A percentile compares a stretch with the other conserved stretches of the same genome.
phyloP scores from a whole-genome alignment of 2,329 filamentous ascomycete species.

The Hypoxylon sp. region DNA sequence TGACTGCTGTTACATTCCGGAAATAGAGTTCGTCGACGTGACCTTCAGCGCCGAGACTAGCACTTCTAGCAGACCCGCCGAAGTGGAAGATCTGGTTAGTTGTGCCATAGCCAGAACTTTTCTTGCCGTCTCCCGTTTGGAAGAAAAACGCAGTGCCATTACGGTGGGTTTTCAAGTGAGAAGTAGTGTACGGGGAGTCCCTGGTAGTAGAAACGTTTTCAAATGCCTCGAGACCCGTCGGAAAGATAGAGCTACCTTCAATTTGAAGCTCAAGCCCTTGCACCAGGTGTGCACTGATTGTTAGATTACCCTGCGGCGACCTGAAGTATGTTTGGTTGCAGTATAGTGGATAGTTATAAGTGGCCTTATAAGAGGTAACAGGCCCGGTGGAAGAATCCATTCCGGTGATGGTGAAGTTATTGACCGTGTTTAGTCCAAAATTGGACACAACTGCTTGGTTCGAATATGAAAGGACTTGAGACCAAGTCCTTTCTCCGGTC shows the following conservation, averaged over 20 bases:
- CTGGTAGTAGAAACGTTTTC: conserved; percentile 46
- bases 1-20: conserved; percentile 60
- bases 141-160: conserved; percentile 69
- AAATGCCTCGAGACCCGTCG: conserved; percentile 71
- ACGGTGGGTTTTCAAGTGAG: conserved; percentile 62
- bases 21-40: conserved; percentile 64
- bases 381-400: conserved; percentile 28
- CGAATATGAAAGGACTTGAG: conserved; percentile 40
- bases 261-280: conserved; percentile 57
- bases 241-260: conserved; percentile 60
- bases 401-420: conserved; percentile 39
- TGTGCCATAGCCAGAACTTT: conserved; percentile 65
- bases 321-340: conserved; percentile 65
- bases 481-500: conserved; percentile 32
- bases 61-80: conserved; percentile 55
- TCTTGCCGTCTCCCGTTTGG: conserved; percentile 58
- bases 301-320: conserved; percentile 58
- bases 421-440: conserved; percentile 44
- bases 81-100: conserved; percentile 70
- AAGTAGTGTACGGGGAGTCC: conserved; percentile 31
- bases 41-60: conserved; percentile 11
- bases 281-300: conserved; percentile 55
- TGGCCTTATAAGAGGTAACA: conserved; percentile 46
- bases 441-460: conserved; percentile 35
- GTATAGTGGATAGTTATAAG: conserved; percentile 70